Percentiles rank a stretch among this genome's conserved stretches.
Evolutionary conservation across 768 basidiomycete species (phyloP).

Genomic region (Tulasnella sp.): DNA sequence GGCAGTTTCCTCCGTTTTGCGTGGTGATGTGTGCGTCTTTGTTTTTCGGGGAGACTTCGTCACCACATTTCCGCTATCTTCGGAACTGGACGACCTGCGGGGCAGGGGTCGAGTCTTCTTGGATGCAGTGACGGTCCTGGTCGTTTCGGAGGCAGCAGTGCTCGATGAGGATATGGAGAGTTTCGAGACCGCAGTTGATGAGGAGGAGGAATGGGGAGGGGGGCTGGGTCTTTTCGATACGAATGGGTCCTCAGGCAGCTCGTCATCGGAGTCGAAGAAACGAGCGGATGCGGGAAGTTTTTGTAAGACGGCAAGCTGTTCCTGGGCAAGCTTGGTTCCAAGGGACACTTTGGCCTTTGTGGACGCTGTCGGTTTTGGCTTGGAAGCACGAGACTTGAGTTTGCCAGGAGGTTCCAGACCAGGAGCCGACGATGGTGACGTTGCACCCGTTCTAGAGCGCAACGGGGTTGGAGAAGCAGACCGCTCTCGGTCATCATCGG

Average conservation of each 20-base stretch:
- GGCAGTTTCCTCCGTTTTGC: neutral
- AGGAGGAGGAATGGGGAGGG: neutral
- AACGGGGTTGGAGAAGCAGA: neutral
- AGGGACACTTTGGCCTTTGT: neutral
- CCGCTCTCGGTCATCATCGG: neutral
- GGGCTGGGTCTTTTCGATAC: neutral
- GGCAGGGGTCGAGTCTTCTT: neutral
- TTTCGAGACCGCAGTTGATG: neutral
- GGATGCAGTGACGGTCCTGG: neutral
- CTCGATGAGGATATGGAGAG: neutral
- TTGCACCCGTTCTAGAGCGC: neutral
- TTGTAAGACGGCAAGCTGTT: neutral
- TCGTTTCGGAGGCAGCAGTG: neutral
- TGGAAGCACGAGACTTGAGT: neutral
- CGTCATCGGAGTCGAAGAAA: neutral
- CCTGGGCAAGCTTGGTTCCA: neutral
- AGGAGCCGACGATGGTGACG: neutral
- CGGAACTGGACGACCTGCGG: neutral
- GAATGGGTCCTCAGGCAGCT: neutral
- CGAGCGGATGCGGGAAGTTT: neutral
- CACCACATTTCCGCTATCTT: neutral
- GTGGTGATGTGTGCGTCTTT: neutral
- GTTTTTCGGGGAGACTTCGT: conserved; percentile 8
- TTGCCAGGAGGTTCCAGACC: neutral
- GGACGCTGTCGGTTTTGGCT: neutral